Evolutionary conservation across 2,329 filamentous ascomycete genomes (phyloP).

Genomic region (Pestalotiopsis sp.): DNA sequence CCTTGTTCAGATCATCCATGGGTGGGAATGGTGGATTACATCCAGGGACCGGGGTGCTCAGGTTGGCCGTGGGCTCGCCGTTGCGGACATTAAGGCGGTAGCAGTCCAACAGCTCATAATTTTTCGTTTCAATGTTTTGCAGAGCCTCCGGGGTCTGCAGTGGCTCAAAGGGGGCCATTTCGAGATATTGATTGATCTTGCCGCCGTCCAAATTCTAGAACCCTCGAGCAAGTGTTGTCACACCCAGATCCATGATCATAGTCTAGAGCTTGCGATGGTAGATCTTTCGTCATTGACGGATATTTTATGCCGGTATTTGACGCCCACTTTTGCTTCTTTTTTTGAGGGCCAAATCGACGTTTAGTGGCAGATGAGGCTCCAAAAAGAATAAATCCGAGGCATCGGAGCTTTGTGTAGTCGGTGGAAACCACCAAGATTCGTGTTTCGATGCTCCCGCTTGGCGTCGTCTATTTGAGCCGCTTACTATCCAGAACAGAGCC

Average conservation of each 20-base stretch:
- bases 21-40: background rate
- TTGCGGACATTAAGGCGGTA: background rate
- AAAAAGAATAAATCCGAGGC: background rate
- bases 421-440: background rate
- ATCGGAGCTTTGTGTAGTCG: background rate
- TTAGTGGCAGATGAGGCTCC: background rate
- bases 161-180: too few species aligned
- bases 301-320: background rate
- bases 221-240: background rate
- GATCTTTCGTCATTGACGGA: background rate
- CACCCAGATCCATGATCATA: background rate
- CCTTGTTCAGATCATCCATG: slow-evolving; percentile 7
- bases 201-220: background rate
- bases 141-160: background rate
- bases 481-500: background rate
- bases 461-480: slow-evolving; percentile 10
- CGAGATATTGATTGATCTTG: background rate
- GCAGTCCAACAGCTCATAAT: background rate
- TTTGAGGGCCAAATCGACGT: background rate
- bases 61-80: background rate
- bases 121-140: background rate
- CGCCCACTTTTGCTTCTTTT: background rate
- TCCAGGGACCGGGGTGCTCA: background rate
- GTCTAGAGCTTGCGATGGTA: background rate
- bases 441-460: slow-evolving; percentile 3